Base-by-base conservation (phyloP, 2,329 filamentous ascomycete species). In the Venturia effusa region DNA sequence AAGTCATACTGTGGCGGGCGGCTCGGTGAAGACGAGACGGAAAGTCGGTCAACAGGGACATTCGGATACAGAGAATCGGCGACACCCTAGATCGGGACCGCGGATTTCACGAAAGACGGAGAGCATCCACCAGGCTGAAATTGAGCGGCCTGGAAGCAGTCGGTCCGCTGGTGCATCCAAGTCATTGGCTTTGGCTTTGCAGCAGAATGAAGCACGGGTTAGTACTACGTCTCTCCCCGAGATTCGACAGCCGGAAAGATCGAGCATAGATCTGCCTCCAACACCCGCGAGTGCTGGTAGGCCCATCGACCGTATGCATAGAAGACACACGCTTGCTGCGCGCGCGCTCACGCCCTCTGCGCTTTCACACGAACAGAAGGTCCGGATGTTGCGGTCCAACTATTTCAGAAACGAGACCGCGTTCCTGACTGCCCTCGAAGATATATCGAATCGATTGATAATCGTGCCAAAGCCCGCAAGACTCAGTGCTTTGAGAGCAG, bases 371-470 rank as follows among this genome's bases (percentile, higher is more conserved):
- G 75, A 79, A 13, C 88, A 92, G 72, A 90, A 90, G 72, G 82
- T 85, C n/a, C 85, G 86, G 60, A 75, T 92, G 11, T 73, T 94
- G 66, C 81, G 89, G 64, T 88, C 92, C 66, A 90, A 94, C 73
- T 94, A 94, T 73, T 94, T 93, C 72, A 82, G 89, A 62, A 90
- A 86, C 66, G 83, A 94, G 74, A 92, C 89, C 0, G 88, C 90
- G 68, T 92, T 94, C 71, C 73, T 94, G 66, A 88, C 86, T 3
- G 90, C 90, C 1, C 80, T 94, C 19, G 89, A 93, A 73, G 88
- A 89, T 68, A 93, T 94, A 62, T 94, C 90, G 2, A 92, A 91
- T 71, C 85, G 89, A n/a, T 78, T 94, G 55, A 88, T 94, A 6
- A 82, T 88, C 63, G 90, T 94, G 5, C 90, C 90, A 1, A 94